Percentiles rank a stretch among this genome's conserved stretches.
These are phyloP conservation scores for Eucalyptus tenuipes DNA, from an alignment of 345 rosid genomes.

Conservation along the genomic window DNA sequence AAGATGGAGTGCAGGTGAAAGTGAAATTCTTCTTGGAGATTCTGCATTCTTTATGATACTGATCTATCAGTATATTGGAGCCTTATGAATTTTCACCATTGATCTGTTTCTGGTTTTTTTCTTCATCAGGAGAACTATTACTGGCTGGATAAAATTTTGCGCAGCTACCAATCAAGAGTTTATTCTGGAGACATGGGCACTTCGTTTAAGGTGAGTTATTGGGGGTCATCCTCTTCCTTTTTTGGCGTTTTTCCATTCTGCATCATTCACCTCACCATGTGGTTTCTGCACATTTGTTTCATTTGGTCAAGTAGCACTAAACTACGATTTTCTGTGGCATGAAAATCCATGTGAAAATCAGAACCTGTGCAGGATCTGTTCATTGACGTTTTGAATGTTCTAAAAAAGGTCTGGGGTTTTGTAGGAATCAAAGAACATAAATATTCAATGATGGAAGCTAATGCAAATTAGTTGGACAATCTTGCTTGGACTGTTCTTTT, in stretches of 20 bases:
- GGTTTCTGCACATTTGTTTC: not conserved
- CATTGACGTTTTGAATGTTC: not conserved
- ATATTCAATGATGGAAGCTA: not conserved
- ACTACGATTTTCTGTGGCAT: not conserved
- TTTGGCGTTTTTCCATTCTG: not conserved
- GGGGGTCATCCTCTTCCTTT: not conserved
- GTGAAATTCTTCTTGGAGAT: not conserved
- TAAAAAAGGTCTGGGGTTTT: not conserved
- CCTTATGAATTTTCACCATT: not conserved
- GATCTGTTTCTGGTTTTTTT: not conserved
- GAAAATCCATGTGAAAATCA: not conserved
- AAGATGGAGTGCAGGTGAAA: conserved; percentile 77
- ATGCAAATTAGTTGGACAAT: not conserved
- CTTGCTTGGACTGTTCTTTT: not conserved
- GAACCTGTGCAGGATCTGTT: not conserved
- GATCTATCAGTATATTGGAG: not conserved
- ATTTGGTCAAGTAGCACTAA: not conserved
- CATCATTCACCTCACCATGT: not conserved
- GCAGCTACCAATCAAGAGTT: conserved; percentile 72
- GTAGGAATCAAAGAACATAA: not conserved
- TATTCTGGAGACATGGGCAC: conserved; percentile 52
- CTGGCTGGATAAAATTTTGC: conserved; percentile 53
- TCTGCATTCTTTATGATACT: not conserved
- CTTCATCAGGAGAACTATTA: conserved; percentile 38
- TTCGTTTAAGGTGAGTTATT: conserved; percentile 46